Evolutionary conservation across 2,329 filamentous ascomycete genomes (phyloP), one percentile per base, ranked within the genome.

Genomic region (Exophiala xenobiotica): DNA sequence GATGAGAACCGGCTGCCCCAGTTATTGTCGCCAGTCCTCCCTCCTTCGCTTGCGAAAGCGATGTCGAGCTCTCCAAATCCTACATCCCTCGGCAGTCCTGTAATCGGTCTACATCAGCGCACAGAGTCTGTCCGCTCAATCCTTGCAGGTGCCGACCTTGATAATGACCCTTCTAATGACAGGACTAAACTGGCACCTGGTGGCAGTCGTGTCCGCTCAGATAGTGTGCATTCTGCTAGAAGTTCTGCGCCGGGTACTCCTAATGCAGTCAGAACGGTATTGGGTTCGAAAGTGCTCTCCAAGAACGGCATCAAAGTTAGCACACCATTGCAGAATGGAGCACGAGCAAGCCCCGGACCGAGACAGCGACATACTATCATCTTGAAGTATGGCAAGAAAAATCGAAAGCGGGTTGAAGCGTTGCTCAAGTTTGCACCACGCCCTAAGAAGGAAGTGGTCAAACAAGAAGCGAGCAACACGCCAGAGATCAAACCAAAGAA

Each of bases 361-460:
- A 43, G 58, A 44, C 59, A 61, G 29, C 67, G 63, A 48, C 66
- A 76, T 27, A 65, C 79, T 38, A 72, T 79, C 20, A 77, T 70
- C 55, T 63, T 81, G 33, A 78, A 72, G 53, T 80, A 79, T 60
- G 74, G 76, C 12, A 78, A 74, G 60, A 64, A 70, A 33, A 75
- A 76, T 60, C 67, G 68, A 35, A 72, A 72, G 47, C 71, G 72
- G n/a, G 70, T 80, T 24, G 71, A 75, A 52, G 70, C 64, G 24
- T 64, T 76, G 14, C 65, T 76, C 16, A 74, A 70, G 58, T 71
- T 75, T 42, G 67, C 68, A 19, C 64, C 49, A 2, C 54, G 58
- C 19, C 44, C 54, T 3, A 63, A 60, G 51, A 61, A 61, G 44
- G 51, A 49, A 12, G 6, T 29, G n/a, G 7, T 42, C 16, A 45